Percentiles rank a stretch among this genome's conserved stretches.
These are phyloP conservation scores for Odonthalia washingtoniensis DNA, from an alignment of 31 red algal genomes.

Conservation along the genomic window DNA sequence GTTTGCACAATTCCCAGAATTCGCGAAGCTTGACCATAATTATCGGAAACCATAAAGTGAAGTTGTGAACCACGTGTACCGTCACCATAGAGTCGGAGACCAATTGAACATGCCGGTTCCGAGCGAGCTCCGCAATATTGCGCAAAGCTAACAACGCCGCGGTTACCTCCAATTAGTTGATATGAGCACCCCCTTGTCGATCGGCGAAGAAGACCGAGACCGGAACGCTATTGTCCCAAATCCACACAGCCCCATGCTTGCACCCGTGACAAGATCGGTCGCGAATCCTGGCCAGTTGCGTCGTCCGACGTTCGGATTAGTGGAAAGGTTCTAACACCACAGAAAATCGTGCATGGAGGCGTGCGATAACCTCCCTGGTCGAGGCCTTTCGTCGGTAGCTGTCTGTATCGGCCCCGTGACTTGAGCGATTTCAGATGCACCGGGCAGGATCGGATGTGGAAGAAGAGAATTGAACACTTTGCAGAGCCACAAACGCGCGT, in stretches of 20 bases:
- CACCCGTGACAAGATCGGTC: neutral
- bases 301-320: constrained; percentile 12
- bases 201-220: constrained; percentile 31
- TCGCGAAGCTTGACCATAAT: too few species aligned
- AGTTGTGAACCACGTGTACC: too few species aligned
- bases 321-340: neutral
- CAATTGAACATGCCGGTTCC: neutral
- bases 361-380: neutral
- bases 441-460: neutral
- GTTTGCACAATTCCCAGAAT: too few species aligned
- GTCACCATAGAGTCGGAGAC: too few species aligned
- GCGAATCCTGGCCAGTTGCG: neutral
- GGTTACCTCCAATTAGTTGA: too few species aligned
- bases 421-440: neutral
- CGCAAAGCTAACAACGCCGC: too few species aligned
- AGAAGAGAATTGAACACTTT: neutral
- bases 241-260: constrained; percentile 6
- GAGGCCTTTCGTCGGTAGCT: too few species aligned
- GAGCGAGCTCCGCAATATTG: too few species aligned
- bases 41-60: too few species aligned
- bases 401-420: neutral
- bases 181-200: constrained; percentile 32
- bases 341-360: neutral
- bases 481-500: constrained; percentile 26
- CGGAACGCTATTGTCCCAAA: neutral